Evolutionary conservation across 192 early-diverging fungal species (phyloP).

Genomic region (Tieghemiomyces parasiticus): DNA sequence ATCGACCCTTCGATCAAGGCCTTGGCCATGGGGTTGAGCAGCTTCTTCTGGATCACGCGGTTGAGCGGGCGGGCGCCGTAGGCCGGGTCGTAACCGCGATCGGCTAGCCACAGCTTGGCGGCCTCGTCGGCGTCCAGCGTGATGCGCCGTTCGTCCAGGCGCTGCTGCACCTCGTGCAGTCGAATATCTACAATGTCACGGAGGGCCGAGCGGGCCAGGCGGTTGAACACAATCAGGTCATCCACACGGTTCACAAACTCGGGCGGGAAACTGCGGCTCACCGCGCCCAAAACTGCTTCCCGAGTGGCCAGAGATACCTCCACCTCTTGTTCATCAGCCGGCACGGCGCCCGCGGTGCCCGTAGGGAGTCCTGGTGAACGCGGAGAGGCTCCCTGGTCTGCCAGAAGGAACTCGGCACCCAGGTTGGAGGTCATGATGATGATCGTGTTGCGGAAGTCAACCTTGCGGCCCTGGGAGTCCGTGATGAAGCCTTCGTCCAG

Average conservation of each 20-base stretch:
- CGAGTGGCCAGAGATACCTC: constrained; percentile 30
- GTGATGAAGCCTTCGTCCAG: constrained; percentile 70
- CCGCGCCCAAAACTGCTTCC: constrained; percentile 45
- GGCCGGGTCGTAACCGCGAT: constrained; percentile 46
- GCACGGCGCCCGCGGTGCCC: constrained; percentile 12
- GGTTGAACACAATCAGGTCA: constrained; percentile 67
- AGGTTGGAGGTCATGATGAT: constrained; percentile 73
- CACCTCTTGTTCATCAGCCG: constrained; percentile 22
- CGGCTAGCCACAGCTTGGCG: constrained; percentile 45
- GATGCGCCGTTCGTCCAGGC: constrained; percentile 40
- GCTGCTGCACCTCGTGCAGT: constrained; percentile 42
- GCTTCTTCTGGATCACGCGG: constrained; percentile 41
- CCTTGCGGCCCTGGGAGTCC: constrained; percentile 59
- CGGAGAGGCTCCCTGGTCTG: constrained; percentile 27
- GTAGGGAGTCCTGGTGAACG: too few relatives aligned
- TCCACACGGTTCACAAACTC: constrained; percentile 73
- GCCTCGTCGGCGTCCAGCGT: constrained; percentile 32
- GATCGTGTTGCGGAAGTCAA: constrained; percentile 69
- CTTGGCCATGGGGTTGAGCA: constrained; percentile 35
- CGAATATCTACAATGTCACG: constrained; percentile 63
- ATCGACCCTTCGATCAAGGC: constrained; percentile 50
- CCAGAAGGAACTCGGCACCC: constrained; percentile 49
- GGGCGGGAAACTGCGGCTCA: constrained; percentile 59
- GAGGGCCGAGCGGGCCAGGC: constrained; percentile 46
- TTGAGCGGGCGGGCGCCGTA: constrained; percentile 60